A percentile compares a stretch with the other conserved stretches of the same genome.
Evolutionary conservation across 495 filamentous ascomycete genomes (phyloP).

Genomic region (Tuber brumale): DNA sequence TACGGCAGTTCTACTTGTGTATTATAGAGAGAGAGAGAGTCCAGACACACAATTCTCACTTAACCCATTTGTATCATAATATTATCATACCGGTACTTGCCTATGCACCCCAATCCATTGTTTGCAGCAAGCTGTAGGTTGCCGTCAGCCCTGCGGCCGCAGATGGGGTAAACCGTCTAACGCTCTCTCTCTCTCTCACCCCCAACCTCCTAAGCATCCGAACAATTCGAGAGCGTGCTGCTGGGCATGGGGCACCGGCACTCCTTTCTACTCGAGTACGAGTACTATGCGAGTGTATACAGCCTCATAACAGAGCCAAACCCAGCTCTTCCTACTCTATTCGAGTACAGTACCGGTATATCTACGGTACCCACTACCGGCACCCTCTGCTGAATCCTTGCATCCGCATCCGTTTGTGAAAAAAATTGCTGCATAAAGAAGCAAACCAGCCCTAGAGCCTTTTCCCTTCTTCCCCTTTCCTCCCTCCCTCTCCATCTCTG

Average conservation of each 20-base stretch:
- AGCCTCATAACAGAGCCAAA: not conserved
- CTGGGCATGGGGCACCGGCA: not conserved
- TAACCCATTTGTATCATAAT: not conserved
- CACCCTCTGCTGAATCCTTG: conserved; percentile 23
- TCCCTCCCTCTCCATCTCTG: conserved; percentile 1
- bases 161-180: conserved; percentile 13
- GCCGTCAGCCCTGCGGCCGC: conserved; percentile 29
- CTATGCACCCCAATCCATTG: conserved; percentile 26
- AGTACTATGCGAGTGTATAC: not conserved
- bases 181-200: conserved; percentile 5
- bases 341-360: too few relatives aligned
- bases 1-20: not conserved
- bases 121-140: conserved; percentile 33
- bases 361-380: conserved; percentile 16
- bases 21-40: not conserved
- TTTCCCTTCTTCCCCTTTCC: conserved; percentile 10
- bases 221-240: not conserved
- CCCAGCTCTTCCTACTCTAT: not conserved
- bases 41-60: conserved; percentile 28
- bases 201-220: not conserved
- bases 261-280: too few relatives aligned
- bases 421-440: conserved; percentile 16
- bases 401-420: conserved; percentile 24
- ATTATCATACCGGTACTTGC: too few relatives aligned
- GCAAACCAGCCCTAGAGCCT: conserved; percentile 15